These are phyloP conservation scores for Myxozyma lipomycoides DNA, from an alignment of 805 yeast species.

Conservation along the genomic window DNA sequence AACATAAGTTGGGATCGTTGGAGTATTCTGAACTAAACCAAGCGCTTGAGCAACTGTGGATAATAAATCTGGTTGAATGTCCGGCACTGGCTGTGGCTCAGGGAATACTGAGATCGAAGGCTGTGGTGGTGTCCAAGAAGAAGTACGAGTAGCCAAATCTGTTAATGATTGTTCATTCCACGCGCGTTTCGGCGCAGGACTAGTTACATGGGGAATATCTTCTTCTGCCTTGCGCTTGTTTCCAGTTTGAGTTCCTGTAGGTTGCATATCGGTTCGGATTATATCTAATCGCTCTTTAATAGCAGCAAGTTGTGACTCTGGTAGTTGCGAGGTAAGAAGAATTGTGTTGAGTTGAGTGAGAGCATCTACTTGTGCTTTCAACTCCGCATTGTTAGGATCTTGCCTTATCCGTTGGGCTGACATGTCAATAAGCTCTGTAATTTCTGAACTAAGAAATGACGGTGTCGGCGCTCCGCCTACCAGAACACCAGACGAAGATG, in stretches of 20 bases:
- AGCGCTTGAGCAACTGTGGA: conserved; percentile 16
- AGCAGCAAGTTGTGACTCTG: conserved; percentile 20
- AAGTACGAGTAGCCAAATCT: conserved; percentile 2
- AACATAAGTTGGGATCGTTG: neutral
- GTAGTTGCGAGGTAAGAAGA: conserved; percentile 22
- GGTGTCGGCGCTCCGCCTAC: conserved; percentile 10
- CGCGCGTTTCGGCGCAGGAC: conserved; percentile 18
- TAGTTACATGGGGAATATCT: neutral
- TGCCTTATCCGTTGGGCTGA: conserved; percentile 10
- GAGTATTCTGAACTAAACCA: neutral
- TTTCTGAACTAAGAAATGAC: conserved; percentile 11
- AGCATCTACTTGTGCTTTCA: conserved; percentile 31
- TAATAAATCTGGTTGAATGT: conserved; percentile 12
- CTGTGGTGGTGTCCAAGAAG: conserved; percentile 18
- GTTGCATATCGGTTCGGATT: conserved; percentile 6
- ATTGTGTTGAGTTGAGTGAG: conserved; percentile 25
- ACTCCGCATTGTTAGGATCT: conserved; percentile 21
- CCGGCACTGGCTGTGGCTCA: neutral
- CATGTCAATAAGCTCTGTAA: conserved; percentile 11
- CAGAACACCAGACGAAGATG: conserved; percentile 2
- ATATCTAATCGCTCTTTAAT: conserved; percentile 20
- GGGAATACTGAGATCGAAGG: neutral
- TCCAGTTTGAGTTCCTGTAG: neutral
- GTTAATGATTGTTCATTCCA: conserved; percentile 11
- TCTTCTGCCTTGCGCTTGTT: conserved; percentile 17